Conservation (phyloP, 2,329 filamentous ascomycete genomes). For the Aspergillus texensis region DNA sequence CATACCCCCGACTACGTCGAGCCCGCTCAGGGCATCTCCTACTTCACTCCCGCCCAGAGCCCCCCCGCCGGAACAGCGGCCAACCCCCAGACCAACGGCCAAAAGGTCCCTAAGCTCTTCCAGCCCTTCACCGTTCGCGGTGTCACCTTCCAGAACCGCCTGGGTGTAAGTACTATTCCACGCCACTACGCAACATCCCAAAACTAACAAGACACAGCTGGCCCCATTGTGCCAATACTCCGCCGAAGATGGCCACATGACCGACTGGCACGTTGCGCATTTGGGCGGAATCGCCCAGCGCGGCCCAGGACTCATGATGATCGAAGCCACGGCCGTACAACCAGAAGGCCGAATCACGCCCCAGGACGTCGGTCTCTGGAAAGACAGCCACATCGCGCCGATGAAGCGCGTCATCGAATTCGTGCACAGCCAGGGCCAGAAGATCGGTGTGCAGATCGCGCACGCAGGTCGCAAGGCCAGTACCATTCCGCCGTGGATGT, state of each 20-base stretch:
- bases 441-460: conserved; percentile 76
- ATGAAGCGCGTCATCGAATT: conserved; percentile 72
- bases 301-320: conserved; percentile 72
- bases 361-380: conserved; percentile 65
- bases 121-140: conserved; percentile 60
- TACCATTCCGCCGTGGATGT: conserved; percentile 57
- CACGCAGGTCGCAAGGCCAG: conserved; percentile 73
- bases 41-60: conserved; percentile 43
- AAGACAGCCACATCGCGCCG: conserved; percentile 76
- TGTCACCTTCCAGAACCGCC: conserved; percentile 60
- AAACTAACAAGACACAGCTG: conserved; percentile 38
- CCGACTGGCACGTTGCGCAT: conserved; percentile 80
- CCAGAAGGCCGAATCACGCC: conserved; percentile 82
- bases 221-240: conserved; percentile 70
- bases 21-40: conserved; percentile 39
- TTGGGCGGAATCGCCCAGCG: conserved; percentile 76
- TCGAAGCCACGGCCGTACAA: conserved; percentile 77
- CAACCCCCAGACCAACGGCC: conserved; percentile 44
- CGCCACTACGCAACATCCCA: neutral
- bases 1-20: neutral
- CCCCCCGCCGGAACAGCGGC: conserved; percentile 42
- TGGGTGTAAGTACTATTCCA: conserved; percentile 17
- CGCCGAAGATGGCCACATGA: conserved; percentile 70
- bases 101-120: conserved; percentile 59
- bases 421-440: conserved; percentile 74